A percentile compares a stretch with the other conserved stretches of the same genome.
Conservation (phyloP, 2,329 filamentous ascomycete species). For the Emmonsiellopsis sp. region DNA sequence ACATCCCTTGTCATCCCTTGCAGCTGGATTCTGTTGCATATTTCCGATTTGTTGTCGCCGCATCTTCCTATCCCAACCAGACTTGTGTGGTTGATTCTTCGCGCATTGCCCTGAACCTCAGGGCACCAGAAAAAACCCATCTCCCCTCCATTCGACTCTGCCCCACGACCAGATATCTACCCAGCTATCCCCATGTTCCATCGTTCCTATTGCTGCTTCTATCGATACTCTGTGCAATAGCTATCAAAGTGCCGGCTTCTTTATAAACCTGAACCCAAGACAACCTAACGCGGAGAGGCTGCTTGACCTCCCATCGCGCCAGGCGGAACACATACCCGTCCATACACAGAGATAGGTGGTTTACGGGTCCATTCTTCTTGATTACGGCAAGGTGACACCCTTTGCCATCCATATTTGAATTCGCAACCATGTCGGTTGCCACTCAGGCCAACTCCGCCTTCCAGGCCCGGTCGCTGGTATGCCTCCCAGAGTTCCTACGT, state of each 20-base stretch:
- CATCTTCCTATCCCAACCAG: neutral
- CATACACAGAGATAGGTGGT: too few species aligned
- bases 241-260: neutral
- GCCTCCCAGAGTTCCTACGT: constrained; percentile 8
- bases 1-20: too few species aligned
- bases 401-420: neutral
- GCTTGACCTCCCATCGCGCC: neutral
- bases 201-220: constrained; percentile 15
- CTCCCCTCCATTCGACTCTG: neutral
- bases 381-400: neutral
- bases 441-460: constrained; percentile 35
- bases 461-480: constrained; percentile 40
- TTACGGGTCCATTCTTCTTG: neutral
- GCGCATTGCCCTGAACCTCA: neutral
- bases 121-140: neutral
- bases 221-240: constrained; percentile 17
- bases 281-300: neutral
- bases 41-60: neutral
- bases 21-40: too few species aligned
- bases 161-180: neutral
- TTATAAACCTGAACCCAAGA: neutral
- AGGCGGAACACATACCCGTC: neutral
- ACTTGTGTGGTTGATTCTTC: neutral
- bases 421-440: constrained; percentile 34
- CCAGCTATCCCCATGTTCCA: constrained; percentile 9